phyloP scores from a whole-genome alignment of 2,329 filamentous ascomycete species.

The Penicillium sp. region DNA sequence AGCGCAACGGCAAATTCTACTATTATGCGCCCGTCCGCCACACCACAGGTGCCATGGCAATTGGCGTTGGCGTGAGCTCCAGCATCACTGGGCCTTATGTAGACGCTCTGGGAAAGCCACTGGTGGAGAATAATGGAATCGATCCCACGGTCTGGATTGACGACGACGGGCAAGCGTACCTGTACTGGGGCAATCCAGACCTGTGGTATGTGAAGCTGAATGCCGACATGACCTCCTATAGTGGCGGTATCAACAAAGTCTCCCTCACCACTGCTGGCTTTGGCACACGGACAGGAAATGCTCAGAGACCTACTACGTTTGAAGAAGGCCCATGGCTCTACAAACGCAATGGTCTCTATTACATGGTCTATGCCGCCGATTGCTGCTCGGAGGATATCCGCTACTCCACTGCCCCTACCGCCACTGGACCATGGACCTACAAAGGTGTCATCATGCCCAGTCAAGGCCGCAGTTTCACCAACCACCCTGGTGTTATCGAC shows the following conservation, averaged over 20 bases:
- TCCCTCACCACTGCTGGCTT: neutral
- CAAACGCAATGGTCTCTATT: neutral
- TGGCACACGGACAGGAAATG: neutral
- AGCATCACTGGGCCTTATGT: neutral
- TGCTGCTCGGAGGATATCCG: neutral
- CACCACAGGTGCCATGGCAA: neutral
- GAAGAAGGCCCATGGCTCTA: neutral
- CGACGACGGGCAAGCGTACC: slow-evolving; percentile 40
- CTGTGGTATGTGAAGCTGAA: slow-evolving; percentile 39
- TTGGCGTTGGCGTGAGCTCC: neutral
- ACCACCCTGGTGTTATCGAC: neutral
- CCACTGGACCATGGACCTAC: neutral
- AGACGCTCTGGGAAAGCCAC: slow-evolving; percentile 14
- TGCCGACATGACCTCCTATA: slow-evolving; percentile 37
- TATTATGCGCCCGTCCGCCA: slow-evolving; percentile 14
- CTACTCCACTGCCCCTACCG: neutral
- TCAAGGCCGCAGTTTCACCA: neutral
- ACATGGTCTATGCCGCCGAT: neutral
- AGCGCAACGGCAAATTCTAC: slow-evolving; percentile 32
- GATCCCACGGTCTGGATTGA: slow-evolving; percentile 33
- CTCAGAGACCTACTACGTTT: neutral
- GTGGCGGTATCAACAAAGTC: neutral
- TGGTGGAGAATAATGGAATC: slow-evolving; percentile 31
- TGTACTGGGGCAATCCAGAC: slow-evolving; percentile 39
- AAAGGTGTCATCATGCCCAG: neutral